Base-by-base conservation (phyloP, 305 asterid genomes). In the Fraxinus sp. region DNA sequence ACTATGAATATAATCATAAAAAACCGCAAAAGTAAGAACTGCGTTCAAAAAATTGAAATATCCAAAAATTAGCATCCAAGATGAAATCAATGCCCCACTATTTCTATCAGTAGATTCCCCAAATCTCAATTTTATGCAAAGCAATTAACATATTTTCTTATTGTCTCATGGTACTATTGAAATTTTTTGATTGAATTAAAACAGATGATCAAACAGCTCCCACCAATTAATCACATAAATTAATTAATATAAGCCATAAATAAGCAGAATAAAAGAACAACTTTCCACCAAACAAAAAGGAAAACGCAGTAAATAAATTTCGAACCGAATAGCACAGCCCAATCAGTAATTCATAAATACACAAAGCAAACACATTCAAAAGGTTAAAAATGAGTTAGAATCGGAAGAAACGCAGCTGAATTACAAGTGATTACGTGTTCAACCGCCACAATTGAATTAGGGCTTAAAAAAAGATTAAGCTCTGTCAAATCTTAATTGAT, bases 371-470 rank as follows among this genome's bases (percentile, higher is more conserved):
- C 35, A 68, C 44, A 36, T 55, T 7, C 7, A 36, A 22, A 78
- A 73, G 78, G 64, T 18, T 62, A 62, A 28, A 52, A 24, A 24
- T 66, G 4, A 59, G 39, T 55, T 74, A 72, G 20, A 71, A 76
- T 79, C 49, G 82, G 35, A 66, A 46, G 26, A 57, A 52, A 32
- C 1, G 16, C 72, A 28, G 59, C 64, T 33, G 49, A 72, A 55
- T 32, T 20, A 72, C 57, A 74, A 18, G 22, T 3, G 78, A 84
- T 68, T 71, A 55, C 57, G 41, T 7, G 44, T 57, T 78, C 62
- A 78, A 55, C 80, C 28, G n/a, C 39, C 30, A 44, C 26, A 72
- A 62, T 37, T 74, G 46, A 49, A 80, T 52, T 66, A 66, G 33
- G 44, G 26, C 32, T 37, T 20, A 55, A 62, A 36, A n/a, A 14